Percentiles rank a stretch among this genome's conserved stretches.
These are phyloP conservation scores for Incumbomyces lentus DNA, from an alignment of 2,329 filamentous ascomycete genomes.

Conservation along the genomic window DNA sequence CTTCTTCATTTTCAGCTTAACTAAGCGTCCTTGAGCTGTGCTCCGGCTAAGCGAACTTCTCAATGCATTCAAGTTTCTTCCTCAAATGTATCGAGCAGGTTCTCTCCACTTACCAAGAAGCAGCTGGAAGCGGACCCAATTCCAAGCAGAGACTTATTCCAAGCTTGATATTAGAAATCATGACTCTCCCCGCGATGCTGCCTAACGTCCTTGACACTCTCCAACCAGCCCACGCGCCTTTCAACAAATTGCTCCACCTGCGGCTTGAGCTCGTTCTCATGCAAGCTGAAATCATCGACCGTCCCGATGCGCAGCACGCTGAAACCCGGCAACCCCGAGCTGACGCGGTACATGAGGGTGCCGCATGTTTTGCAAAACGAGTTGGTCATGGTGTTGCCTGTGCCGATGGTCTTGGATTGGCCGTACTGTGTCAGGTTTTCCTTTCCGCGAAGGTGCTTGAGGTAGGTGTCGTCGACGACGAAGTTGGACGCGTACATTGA, in stretches of 20 bases:
- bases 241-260: conserved; percentile 43
- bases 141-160: too few species aligned
- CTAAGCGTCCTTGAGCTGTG: too few species aligned
- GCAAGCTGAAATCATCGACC: conserved; percentile 50
- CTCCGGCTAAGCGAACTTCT: too few species aligned
- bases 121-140: too few species aligned
- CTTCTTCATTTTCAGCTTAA: too few species aligned
- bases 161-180: too few species aligned
- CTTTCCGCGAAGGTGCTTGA: conserved; percentile 42
- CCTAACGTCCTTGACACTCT: conserved; percentile 26
- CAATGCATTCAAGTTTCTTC: too few species aligned
- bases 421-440: conserved; percentile 40
- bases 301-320: conserved; percentile 49
- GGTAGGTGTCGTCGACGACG: conserved; percentile 34
- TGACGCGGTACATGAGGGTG: conserved; percentile 48
- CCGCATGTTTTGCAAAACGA: conserved; percentile 52
- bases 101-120: too few species aligned
- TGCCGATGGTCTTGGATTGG: conserved; percentile 39
- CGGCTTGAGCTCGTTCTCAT: conserved; percentile 48
- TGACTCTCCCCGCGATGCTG: background rate
- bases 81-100: too few species aligned
- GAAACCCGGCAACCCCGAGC: conserved; percentile 34
- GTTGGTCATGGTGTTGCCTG: conserved; percentile 47
- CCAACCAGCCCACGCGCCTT: conserved; percentile 43
- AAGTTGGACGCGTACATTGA: conserved; percentile 55